Conservation (phyloP, 352 stramenopile species). For the Pythium sp. region DNA sequence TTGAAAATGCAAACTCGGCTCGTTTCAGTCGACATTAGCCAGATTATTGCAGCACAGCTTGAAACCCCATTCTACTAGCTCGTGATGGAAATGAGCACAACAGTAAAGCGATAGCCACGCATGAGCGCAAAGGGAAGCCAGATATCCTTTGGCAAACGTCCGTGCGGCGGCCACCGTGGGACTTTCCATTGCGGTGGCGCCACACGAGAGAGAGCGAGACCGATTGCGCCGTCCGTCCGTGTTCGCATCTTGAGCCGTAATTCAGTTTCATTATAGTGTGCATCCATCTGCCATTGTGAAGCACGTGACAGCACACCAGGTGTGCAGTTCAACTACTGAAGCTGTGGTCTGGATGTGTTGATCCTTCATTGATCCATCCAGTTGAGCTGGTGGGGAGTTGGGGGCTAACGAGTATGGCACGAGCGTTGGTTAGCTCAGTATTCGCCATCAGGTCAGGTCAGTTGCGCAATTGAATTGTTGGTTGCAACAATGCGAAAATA, state of each 20-base stretch:
- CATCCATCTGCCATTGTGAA: neutral
- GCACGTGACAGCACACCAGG: neutral
- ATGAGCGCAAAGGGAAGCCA: neutral
- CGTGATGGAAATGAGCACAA: neutral
- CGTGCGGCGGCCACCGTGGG: neutral
- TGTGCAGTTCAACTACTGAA: neutral
- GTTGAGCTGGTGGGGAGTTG: neutral
- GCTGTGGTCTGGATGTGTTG: neutral
- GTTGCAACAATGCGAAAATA: neutral
- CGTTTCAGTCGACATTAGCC: neutral
- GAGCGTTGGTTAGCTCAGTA: neutral
- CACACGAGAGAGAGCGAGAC: neutral
- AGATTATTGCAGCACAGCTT: neutral
- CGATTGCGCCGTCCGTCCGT: neutral
- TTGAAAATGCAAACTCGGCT: neutral
- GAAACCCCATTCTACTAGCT: neutral
- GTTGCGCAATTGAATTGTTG: neutral
- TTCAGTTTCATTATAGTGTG: neutral
- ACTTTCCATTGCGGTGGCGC: neutral
- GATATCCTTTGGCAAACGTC: neutral
- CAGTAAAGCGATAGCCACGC: neutral
- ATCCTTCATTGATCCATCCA: neutral
- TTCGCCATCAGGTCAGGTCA: neutral
- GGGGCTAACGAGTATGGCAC: no score
- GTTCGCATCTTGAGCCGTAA: neutral